Evolutionary conservation across 2,329 filamentous ascomycete genomes (phyloP).

Genomic region (Talaromyces piceae): DNA sequence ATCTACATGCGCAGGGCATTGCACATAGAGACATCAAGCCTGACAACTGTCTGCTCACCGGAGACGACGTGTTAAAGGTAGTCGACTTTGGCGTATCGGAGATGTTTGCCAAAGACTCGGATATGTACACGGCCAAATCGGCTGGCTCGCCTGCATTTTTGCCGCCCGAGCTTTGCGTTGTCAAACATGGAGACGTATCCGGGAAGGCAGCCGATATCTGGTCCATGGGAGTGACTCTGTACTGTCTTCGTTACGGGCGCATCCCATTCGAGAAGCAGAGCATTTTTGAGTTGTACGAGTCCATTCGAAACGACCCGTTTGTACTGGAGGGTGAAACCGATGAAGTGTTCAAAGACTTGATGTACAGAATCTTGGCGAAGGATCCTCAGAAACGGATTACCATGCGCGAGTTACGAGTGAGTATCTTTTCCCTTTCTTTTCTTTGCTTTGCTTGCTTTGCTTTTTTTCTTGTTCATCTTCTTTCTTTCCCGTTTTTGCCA

Average conservation of each 20-base stretch:
- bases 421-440: constrained; percentile 22
- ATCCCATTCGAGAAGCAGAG: constrained; percentile 77
- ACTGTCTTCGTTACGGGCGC: constrained; percentile 79
- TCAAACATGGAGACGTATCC: constrained; percentile 77
- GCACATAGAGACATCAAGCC: constrained; percentile 97
- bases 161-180: constrained; percentile 83
- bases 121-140: constrained; percentile 89
- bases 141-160: constrained; percentile 93
- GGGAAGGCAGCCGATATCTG: constrained; percentile 91
- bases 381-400: constrained; percentile 74
- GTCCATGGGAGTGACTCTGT: constrained; percentile 96
- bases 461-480: too few species aligned
- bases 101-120: constrained; percentile 83
- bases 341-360: constrained; percentile 64
- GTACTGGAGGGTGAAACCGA: constrained; percentile 58
- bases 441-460: too few species aligned
- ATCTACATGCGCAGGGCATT: constrained; percentile 87
- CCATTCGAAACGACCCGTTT: constrained; percentile 67
- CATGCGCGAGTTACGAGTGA: constrained; percentile 74
- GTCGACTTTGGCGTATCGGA: constrained; percentile 99
- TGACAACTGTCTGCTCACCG: constrained; percentile 84
- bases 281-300: constrained; percentile 80
- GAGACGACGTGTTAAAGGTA: constrained; percentile 90
- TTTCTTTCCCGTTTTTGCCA: too few species aligned
- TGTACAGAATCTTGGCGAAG: constrained; percentile 70